phyloP scores from a whole-genome alignment of 306 rosid genomes.

The Datisca glomerata region DNA sequence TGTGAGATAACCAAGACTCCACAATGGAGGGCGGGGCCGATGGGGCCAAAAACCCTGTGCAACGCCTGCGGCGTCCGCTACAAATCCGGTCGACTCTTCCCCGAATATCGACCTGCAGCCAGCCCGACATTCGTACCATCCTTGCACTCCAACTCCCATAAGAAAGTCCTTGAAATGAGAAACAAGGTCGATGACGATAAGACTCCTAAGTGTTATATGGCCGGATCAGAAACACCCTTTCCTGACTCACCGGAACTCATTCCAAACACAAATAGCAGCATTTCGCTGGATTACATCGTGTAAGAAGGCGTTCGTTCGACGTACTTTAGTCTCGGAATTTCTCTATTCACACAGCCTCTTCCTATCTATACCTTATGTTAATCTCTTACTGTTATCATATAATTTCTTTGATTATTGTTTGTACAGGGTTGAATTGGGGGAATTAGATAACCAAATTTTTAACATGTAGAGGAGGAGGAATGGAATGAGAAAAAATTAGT shows the following conservation, averaged over 20 bases:
- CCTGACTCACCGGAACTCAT: conserved; percentile 62
- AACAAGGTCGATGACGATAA: conserved; percentile 29
- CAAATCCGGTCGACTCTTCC: conserved; percentile 92
- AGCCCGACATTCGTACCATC: conserved; percentile 84
- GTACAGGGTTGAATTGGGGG: conserved; percentile 70
- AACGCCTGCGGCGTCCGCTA: conserved; percentile 96
- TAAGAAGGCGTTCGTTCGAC: conserved; percentile 2
- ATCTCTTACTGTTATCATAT: conserved; percentile 39
- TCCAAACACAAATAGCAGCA: conserved; percentile 65
- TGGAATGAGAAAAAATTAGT: conserved; percentile 35
- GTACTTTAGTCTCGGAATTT: conserved; percentile 7
- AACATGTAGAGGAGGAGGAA: conserved; percentile 45
- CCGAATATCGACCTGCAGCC: conserved; percentile 94
- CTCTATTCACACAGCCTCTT: conserved; percentile 13
- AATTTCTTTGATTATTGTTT: conserved; percentile 50
- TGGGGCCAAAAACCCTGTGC: conserved; percentile 98
- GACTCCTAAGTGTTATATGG: neutral
- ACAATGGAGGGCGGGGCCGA: conserved; percentile 98
- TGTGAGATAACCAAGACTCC: conserved; percentile 99
- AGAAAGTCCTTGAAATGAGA: conserved; percentile 97
- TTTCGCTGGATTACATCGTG: conserved; percentile 65
- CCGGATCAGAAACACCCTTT: conserved; percentile 4
- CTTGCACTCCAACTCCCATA: conserved; percentile 88
- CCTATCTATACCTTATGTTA: conserved; percentile 28
- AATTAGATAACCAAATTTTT: conserved; percentile 50